Evolutionary conservation across 306 rosid species (phyloP).

Genomic region (Quillaja saponaria): DNA sequence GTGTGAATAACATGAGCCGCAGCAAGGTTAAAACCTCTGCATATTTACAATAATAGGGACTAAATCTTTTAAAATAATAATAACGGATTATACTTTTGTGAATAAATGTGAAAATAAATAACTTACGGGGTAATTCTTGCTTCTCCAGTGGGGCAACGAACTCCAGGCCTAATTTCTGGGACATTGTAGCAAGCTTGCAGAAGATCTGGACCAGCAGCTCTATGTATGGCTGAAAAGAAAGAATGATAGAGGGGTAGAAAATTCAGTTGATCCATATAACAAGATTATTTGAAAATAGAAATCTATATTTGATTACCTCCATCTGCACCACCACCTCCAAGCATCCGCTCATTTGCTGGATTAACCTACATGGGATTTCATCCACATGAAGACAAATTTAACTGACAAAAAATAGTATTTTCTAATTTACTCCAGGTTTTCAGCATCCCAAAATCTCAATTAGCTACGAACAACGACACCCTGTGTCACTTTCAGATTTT

Average conservation of each 20-base stretch:
- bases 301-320: constrained; percentile 58
- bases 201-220: constrained; percentile 86
- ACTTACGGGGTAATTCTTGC: constrained; percentile 85
- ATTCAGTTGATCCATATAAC: not conserved
- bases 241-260: not conserved
- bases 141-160: constrained; percentile 92
- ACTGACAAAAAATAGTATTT: too few species aligned
- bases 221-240: constrained; percentile 65
- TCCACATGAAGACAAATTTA: not conserved
- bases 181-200: constrained; percentile 63
- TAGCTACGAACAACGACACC: too few species aligned
- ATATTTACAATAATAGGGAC: constrained; percentile 20
- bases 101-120: constrained; percentile 7
- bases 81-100: not conserved
- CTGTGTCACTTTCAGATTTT: too few species aligned
- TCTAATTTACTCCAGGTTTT: too few species aligned
- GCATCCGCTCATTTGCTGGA: constrained; percentile 92
- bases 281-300: too few species aligned
- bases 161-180: constrained; percentile 65
- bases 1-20: constrained; percentile 81
- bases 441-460: too few species aligned
- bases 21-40: constrained; percentile 80
- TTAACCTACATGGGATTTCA: constrained; percentile 53
- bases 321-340: constrained; percentile 93
- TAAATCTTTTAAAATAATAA: constrained; percentile 19